Base-by-base conservation (phyloP, 495 filamentous ascomycete genomes). In the Penicillium daleae region DNA sequence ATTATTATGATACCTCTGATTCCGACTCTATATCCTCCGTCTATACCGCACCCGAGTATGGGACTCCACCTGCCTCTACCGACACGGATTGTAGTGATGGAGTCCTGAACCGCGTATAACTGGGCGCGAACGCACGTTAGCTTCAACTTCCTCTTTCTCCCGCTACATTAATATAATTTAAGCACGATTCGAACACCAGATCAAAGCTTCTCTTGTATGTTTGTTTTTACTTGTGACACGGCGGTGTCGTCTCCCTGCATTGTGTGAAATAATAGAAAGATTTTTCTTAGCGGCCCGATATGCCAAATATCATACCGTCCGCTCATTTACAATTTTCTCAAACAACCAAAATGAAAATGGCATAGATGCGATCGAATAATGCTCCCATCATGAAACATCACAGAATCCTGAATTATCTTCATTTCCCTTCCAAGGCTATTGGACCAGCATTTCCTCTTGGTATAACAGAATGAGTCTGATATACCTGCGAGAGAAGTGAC, bases 11-110 rank as follows among this genome's bases (percentile, higher is more conserved):
- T 27, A 21, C 10, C 7, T 66, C 60, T 7, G 64, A 64, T 19
- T 57, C 56, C 21, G 58, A 63, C n/a, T 70, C 67, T 3, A 61
- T 65, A 26, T 62, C 63, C 22, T 65, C 65, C 13, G 65, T 70
- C n/a, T 69, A 72, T 46, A 72, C 70, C 29, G 70, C 70, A 13
- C 61, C 60, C 17, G 67, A 73, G 21, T 57, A 49, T 0, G 31
- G 37, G 19, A 10, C 24, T 24, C 21, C 6, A 27, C 44, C 31
- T 50, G 56, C 24, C 15, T n/a, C 29, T 17, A 10, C 56, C 8
- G 29, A 6, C 10, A 15, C 27, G 44, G 13, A 27, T 48, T 6
- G 17, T 29, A 12, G 7, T 22, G 12, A 9, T 24, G n/a, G 42
- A 4, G 21, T 46, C 4, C 8, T 13, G 9, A 21, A 24, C 2